Evolutionary conservation across 768 basidiomycete genomes (phyloP).

Genomic region (Suillus paluster): DNA sequence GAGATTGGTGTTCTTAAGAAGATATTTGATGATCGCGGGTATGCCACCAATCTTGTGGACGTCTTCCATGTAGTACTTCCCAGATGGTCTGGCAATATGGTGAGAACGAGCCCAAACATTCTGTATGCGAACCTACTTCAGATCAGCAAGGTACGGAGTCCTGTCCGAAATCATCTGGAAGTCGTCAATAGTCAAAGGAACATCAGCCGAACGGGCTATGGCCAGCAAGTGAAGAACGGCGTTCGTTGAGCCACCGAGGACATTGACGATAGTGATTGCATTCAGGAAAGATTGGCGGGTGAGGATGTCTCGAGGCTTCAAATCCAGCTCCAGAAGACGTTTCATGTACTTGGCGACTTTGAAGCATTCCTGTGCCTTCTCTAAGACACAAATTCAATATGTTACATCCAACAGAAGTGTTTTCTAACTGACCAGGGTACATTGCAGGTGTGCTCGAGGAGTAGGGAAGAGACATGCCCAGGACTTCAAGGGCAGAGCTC

Average conservation of each 20-base stretch:
- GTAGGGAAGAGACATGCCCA: slow-evolving; percentile 87
- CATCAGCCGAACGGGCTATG: slow-evolving; percentile 81
- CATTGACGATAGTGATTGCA: slow-evolving; percentile 78
- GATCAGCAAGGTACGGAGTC: slow-evolving; percentile 85
- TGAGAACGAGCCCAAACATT: slow-evolving; percentile 12
- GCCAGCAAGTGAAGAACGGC: slow-evolving; percentile 85
- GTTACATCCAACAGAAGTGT: not conserved
- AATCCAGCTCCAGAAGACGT: slow-evolving; percentile 71
- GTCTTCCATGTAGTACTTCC: slow-evolving; percentile 90
- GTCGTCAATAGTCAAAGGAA: slow-evolving; percentile 79
- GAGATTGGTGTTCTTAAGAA: slow-evolving; percentile 75
- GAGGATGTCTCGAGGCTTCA: slow-evolving; percentile 82
- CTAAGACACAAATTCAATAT: slow-evolving; percentile 38
- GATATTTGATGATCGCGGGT: slow-evolving; percentile 83
- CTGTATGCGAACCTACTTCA: slow-evolving; percentile 53
- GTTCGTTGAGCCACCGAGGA: slow-evolving; percentile 88
- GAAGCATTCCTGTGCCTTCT: slow-evolving; percentile 83
- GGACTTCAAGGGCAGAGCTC: slow-evolving; percentile 81
- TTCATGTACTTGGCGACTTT: slow-evolving; percentile 80
- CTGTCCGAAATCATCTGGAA: slow-evolving; percentile 81
- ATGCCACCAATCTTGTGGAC: slow-evolving; percentile 85
- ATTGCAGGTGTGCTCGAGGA: slow-evolving; percentile 75
- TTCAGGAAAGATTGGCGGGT: slow-evolving; percentile 79
- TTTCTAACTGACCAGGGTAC: slow-evolving; percentile 55
- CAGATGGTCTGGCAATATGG: slow-evolving; percentile 61